Evolutionary conservation across 1,139 yeast genomes (phyloP).

Genomic region (Geotrichum reessii): DNA sequence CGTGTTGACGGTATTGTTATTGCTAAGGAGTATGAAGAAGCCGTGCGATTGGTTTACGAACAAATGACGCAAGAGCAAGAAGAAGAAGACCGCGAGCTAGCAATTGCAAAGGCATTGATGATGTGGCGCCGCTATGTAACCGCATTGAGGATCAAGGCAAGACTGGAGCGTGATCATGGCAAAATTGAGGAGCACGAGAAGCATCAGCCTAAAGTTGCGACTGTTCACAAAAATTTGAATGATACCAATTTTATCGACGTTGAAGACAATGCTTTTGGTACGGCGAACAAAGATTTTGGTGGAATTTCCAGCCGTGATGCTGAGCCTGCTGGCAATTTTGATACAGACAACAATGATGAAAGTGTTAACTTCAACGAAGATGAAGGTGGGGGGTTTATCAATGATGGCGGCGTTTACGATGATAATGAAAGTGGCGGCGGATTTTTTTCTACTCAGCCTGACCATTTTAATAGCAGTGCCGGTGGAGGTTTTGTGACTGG

Average conservation of each 20-base stretch:
- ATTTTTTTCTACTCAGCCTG: conserved; percentile 1
- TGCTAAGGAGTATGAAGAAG: conserved; percentile 58
- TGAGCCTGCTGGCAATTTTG: conserved; percentile 10
- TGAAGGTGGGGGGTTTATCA: background rate
- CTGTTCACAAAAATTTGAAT: background rate
- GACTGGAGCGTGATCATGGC: conserved; percentile 66
- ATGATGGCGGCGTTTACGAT: conserved; percentile 7
- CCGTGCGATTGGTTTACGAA: conserved; percentile 52
- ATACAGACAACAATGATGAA: conserved; percentile 16
- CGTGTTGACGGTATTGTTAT: conserved; percentile 73
- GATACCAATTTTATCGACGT: background rate
- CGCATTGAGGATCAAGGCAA: conserved; percentile 63
- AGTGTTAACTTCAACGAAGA: conserved; percentile 7
- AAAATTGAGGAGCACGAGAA: conserved; percentile 33
- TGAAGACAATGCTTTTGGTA: background rate
- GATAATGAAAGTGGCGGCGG: conserved; percentile 10
- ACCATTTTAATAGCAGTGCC: conserved; percentile 3
- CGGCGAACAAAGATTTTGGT: background rate
- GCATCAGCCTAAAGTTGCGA: background rate
- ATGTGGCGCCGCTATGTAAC: conserved; percentile 71
- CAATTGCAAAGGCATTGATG: conserved; percentile 50
- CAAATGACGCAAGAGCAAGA: conserved; percentile 51
- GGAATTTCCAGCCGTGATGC: background rate
- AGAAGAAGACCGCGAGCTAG: conserved; percentile 43
- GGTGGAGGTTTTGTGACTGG: conserved; percentile 18